Base-by-base conservation (phyloP, 768 basidiomycete genomes). In the Macrolepiota albuminosa region DNA sequence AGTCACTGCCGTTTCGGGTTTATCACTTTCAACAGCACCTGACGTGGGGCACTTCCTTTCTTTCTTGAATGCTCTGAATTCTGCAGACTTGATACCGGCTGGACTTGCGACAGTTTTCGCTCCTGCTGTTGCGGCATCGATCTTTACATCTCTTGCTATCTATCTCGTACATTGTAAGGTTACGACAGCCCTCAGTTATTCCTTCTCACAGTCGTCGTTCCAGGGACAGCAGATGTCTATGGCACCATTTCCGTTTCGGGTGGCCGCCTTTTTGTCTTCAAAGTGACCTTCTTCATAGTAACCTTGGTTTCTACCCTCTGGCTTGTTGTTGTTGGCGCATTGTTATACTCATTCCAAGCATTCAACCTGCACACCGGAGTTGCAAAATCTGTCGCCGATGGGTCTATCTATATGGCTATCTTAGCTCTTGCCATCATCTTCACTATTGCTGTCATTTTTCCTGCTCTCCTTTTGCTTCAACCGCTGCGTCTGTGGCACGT, bases 1-100 rank as follows among this genome's bases (percentile, higher is more conserved):
- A 92, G 91, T 92, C 59, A 83, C 86, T 4, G 88, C 89, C 45
- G 85, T 84, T 18, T 78, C 84, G 24, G 89, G 87, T 2, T 77
- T 94, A 45, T 80, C 83, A 6, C 73, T 92, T 21, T 79, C 84
- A 45, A 78, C 80, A n/a, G 84, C 88, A 0, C 91, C 91, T 3
- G 84, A 89, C 64, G 82, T 89, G 58, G 83, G 84, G 0, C 85
- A 90, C 72, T 88, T 84, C 65, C 68, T 93, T 14, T 78, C 83
- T 0, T 89, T 93, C 74, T 73, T 93, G 57, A 63, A 72, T 37
- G 78, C 82, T 1, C 69, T 92, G 6, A 72, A 81, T 21, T 73
- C 72, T 6, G 72, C 78, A 13, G 74, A 84, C 62, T 72, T 75
- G 2, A 68, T 91, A 51, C 81, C 78, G 6, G 77, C 84, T 11